Percentiles rank a stretch among this genome's conserved stretches.
phyloP scores from a whole-genome alignment of 176 grass and related monocot species.

The Avena eriantha region DNA sequence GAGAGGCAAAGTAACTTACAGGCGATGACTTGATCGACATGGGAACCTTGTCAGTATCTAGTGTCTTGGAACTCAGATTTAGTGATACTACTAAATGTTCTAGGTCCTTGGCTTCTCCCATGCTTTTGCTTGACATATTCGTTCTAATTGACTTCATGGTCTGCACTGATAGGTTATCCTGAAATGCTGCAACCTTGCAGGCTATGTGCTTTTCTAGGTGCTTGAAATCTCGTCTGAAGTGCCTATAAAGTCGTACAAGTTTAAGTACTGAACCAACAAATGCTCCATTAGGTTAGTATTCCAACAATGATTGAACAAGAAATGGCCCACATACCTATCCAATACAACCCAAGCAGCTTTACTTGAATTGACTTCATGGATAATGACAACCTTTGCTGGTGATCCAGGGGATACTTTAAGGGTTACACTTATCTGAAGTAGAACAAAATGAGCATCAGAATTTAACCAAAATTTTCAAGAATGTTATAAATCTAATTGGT shows the following conservation, averaged over 20 bases:
- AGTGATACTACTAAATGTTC: conserved; percentile 29
- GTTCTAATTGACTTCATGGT: conserved; percentile 45
- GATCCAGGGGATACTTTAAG: conserved; percentile 66
- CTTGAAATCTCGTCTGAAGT: conserved; percentile 68
- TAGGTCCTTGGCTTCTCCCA: conserved; percentile 43
- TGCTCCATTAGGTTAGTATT: not conserved
- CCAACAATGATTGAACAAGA: not conserved
- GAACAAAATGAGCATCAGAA: conserved; percentile 35
- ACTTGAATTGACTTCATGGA: conserved; percentile 66
- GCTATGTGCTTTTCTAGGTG: conserved; percentile 67
- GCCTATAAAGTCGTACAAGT: conserved; percentile 36
- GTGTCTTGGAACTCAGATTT: conserved; percentile 44
- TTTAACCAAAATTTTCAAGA: not conserved
- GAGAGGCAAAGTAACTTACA: conserved; percentile 61
- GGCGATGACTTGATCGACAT: conserved; percentile 42
- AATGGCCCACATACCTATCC: conserved; percentile 58
- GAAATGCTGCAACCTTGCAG: conserved; percentile 69
- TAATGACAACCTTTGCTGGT: conserved; percentile 61
- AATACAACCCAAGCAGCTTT: conserved; percentile 70
- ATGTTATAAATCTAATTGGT: conserved; percentile 11
- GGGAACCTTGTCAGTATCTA: conserved; percentile 35
- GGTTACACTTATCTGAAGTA: conserved; percentile 57
- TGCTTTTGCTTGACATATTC: conserved; percentile 49
- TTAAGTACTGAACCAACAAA: conserved; percentile 26
- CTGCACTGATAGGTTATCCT: conserved; percentile 53